A percentile compares a stretch with the other conserved stretches of the same genome.
Conservation (phyloP, 2,329 filamentous ascomycete species). For the Ceratocystis diversiconidia region DNA sequence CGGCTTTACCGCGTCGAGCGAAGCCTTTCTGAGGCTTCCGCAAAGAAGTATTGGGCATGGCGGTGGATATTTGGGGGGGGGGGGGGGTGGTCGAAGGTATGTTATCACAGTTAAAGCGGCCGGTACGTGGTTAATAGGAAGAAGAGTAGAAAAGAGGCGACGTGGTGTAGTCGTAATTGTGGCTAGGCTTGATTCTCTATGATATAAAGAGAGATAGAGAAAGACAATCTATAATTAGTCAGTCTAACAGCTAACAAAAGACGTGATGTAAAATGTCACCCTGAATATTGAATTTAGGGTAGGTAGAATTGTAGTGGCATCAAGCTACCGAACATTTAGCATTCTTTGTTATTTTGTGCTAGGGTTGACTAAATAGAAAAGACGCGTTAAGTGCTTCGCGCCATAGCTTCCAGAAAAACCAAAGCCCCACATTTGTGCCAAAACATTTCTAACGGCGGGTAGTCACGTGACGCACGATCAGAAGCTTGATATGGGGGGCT, state of each 20-base stretch:
- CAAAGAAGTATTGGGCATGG: conserved; percentile 47
- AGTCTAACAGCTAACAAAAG: no score
- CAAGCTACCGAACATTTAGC: not conserved
- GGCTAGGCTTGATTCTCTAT: not conserved
- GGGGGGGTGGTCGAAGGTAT: not conserved
- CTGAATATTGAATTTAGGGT: not conserved
- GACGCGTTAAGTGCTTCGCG: conserved; percentile 18
- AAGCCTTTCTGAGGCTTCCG: conserved; percentile 50
- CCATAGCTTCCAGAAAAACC: not conserved
- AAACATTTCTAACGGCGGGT: not conserved
- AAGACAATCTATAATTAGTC: no score
- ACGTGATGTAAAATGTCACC: not conserved
- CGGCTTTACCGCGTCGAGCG: conserved; percentile 54
- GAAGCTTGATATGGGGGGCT: not conserved
- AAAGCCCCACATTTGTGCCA: not conserved
- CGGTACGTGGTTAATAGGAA: not conserved
- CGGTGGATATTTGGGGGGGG: conserved; percentile 12
- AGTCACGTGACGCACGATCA: not conserved
- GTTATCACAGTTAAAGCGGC: not conserved
- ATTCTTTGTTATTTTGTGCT: not conserved
- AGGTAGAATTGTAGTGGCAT: not conserved
- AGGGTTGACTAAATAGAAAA: not conserved
- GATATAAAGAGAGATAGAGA: no score
- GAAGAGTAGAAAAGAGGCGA: conserved; percentile 1
- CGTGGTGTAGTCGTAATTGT: not conserved